phyloP scores from a whole-genome alignment of 495 filamentous ascomycete species.

The Choiromyces venosus region DNA sequence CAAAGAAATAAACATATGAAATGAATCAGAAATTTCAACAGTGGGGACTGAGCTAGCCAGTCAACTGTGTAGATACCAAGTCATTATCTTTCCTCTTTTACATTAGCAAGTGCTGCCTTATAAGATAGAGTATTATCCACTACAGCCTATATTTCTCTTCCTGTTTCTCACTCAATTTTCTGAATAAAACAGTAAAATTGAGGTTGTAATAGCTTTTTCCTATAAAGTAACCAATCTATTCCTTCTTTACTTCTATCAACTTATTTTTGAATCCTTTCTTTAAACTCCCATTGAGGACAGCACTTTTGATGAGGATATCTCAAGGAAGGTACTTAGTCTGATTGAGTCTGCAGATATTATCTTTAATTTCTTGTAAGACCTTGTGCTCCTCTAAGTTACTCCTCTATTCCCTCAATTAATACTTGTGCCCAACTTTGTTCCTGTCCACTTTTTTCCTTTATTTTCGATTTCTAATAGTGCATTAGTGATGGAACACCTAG shows the following conservation, averaged over 20 bases:
- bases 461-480: background rate
- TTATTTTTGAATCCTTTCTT: background rate
- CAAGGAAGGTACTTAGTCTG: background rate
- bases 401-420: background rate
- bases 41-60: slow-evolving; percentile 17
- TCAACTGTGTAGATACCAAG: slow-evolving; percentile 1
- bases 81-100: background rate
- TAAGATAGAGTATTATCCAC: slow-evolving; percentile 10
- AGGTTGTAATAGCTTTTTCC: background rate
- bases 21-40: too few species aligned
- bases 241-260: background rate
- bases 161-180: slow-evolving; percentile 1
- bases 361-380: slow-evolving; percentile 2
- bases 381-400: too few species aligned
- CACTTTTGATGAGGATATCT: background rate
- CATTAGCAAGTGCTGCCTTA: background rate
- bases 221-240: slow-evolving; percentile 10
- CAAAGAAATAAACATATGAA: too few species aligned
- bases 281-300: slow-evolving; percentile 10
- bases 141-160: slow-evolving; percentile 4
- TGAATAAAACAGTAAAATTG: slow-evolving; percentile 8
- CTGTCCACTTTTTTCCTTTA: background rate
- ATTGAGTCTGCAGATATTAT: background rate
- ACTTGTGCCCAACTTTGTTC: background rate
- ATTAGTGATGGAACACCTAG: too few species aligned